Conservation (phyloP, 192 early-diverging fungal species). For the Thamnidium elegans region DNA sequence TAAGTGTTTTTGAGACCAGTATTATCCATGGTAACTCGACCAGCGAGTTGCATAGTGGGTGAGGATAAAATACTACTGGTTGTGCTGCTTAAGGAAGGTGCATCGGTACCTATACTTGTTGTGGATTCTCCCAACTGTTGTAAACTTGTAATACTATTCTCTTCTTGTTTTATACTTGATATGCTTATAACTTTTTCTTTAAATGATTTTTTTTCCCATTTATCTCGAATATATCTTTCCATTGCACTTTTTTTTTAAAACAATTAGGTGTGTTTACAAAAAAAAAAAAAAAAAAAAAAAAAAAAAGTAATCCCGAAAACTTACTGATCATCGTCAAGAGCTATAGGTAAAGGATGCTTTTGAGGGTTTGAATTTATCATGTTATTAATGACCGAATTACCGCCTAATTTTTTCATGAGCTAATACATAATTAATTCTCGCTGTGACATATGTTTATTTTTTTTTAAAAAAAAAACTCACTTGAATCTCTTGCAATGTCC, state of each 20-base stretch:
- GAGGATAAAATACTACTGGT: conserved; percentile 6
- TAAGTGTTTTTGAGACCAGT: too few relatives aligned
- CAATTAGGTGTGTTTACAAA: neutral
- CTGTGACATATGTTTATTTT: neutral
- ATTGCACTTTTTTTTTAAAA: conserved; percentile 57
- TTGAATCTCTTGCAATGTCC: conserved; percentile 84
- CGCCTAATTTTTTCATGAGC: conserved; percentile 50
- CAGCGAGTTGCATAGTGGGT: conserved; percentile 10
- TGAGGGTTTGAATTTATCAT: conserved; percentile 70
- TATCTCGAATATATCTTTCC: conserved; percentile 87
- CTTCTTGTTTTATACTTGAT: neutral
- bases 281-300: neutral
- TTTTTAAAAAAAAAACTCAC: conserved; percentile 30
- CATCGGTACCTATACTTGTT: neutral
- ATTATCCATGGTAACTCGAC: neutral
- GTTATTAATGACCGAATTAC: conserved; percentile 67
- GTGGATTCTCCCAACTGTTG: neutral
- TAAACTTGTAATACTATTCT: too few relatives aligned
- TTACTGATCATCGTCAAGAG: conserved; percentile 57
- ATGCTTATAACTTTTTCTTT: neutral
- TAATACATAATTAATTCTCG: conserved; percentile 8
- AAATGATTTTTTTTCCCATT: conserved; percentile 73
- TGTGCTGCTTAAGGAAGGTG: neutral
- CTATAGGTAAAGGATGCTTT: conserved; percentile 58
- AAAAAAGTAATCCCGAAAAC: neutral